Conservation (phyloP, 2,329 filamentous ascomycete genomes). For the Aspergillus brasiliensis region DNA sequence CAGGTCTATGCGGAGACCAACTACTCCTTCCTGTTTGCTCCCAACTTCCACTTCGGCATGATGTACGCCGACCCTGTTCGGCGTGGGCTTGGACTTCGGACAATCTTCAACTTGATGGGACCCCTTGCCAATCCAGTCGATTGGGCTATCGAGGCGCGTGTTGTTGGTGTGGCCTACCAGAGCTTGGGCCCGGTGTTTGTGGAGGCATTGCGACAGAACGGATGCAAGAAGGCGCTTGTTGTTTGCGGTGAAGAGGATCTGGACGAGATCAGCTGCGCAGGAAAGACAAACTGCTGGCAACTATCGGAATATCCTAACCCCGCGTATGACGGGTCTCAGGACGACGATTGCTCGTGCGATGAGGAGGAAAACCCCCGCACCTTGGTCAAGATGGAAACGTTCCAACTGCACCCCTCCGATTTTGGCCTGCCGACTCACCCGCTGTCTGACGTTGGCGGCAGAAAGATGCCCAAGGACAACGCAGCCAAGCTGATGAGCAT, state of each 20-base stretch:
- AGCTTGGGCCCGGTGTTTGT: constrained; percentile 88
- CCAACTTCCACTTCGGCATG: constrained; percentile 96
- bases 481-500: constrained; percentile 80
- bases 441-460: constrained; percentile 75
- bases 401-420: constrained; percentile 77
- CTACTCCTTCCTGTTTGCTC: constrained; percentile 94
- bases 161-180: constrained; percentile 88
- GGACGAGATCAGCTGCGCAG: constrained; percentile 92
- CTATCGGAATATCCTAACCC: constrained; percentile 58
- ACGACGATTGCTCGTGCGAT: constrained; percentile 48
- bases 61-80: constrained; percentile 82
- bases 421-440: constrained; percentile 80
- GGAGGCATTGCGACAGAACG: constrained; percentile 75
- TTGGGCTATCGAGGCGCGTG: constrained; percentile 78
- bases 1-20: constrained; percentile 77
- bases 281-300: constrained; percentile 85
- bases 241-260: constrained; percentile 94
- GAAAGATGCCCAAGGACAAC: constrained; percentile 84
- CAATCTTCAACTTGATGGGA: constrained; percentile 95
- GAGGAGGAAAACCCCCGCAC: constrained; percentile 44
- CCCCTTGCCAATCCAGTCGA: constrained; percentile 91
- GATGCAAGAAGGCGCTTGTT: constrained; percentile 80
- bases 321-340: constrained; percentile 38
- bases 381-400: constrained; percentile 68
- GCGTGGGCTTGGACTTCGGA: constrained; percentile 86